Base-by-base conservation (phyloP, 2,329 filamentous ascomycete genomes). In the Phialocephala sp. region DNA sequence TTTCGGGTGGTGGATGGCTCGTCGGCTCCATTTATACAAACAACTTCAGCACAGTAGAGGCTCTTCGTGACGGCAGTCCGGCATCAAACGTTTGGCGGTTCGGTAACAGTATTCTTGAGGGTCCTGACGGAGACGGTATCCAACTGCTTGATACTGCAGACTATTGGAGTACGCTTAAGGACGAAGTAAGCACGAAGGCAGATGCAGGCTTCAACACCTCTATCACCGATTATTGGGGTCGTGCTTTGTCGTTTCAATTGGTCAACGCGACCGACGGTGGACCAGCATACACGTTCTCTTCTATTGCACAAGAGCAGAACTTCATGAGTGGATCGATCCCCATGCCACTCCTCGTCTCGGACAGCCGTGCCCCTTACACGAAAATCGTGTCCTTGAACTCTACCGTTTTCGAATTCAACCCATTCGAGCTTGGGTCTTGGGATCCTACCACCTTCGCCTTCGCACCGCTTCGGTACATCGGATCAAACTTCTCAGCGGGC, bases 161-260 rank as follows among this genome's bases (percentile, higher is more conserved):
- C 35, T 94, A 94, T 77, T 94, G 87, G 74, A 78, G 78, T 2
- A 81, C 88, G 35, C 77, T 94, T 18, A 74, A 80, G 6, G 77
- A 85, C 12, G 81, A 85, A 15, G 89, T 93, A 0, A 70, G 81
- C 0, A 80, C 76, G 4, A 95, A 94, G 79, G 72, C 75, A 1
- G 77, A 89, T 65, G 89, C 89, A 18, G 86, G 87, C 0, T 94
- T 84, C 74, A 80, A 89, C 55, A 86, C 85, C 3, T 91, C 91
- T 9, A 83, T 97, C 64, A 97, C 94, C 0, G 94, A 97, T 80
- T 93, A 93, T 77, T 97, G 93, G 90, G 92, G 91, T 35, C 90
- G 93, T 65, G 91, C 91, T 56, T 83, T 97, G n/a, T 89, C 89
- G 1, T 96, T 91, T 78, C 93, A 97, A 79, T 85, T 97, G 57